Conservation (phyloP, 148 eudicot species). For the Cornus kousa region DNA sequence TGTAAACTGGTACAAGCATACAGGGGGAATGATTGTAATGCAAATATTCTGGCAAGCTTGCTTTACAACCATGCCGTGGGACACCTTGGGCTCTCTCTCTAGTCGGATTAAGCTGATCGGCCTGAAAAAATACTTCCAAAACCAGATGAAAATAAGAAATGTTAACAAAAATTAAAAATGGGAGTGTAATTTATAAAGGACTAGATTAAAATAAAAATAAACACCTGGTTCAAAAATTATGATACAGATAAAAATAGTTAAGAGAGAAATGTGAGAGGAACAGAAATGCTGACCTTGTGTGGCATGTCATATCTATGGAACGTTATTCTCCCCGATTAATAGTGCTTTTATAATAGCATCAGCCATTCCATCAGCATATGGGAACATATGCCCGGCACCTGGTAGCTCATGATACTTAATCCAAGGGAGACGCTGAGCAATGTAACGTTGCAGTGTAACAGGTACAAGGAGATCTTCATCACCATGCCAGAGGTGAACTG, state of each 20-base stretch:
- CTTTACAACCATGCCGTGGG: no score
- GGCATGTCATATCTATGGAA: not conserved
- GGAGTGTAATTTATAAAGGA: no score
- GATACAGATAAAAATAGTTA: no score
- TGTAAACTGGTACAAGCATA: no score
- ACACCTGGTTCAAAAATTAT: not conserved
- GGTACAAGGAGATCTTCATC: conserved; percentile 64
- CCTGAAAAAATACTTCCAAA: no score
- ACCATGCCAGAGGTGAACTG: conserved; percentile 88
- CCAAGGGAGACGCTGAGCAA: conserved; percentile 65
- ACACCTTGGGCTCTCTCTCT: no score
- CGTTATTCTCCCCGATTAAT: conserved; percentile 21
- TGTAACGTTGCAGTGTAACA: conserved; percentile 50
- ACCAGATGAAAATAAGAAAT: no score
- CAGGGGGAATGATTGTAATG: no score
- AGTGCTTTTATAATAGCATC: conserved; percentile 63
- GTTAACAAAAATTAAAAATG: no score
- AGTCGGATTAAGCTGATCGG: no score
- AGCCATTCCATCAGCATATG: conserved; percentile 51
- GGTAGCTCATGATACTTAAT: conserved; percentile 63
- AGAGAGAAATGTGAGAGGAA: not conserved
- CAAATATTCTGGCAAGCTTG: no score
- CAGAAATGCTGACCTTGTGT: not conserved
- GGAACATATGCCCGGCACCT: conserved; percentile 73
- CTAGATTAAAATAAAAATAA: no score